A percentile compares a stretch with the other conserved stretches of the same genome.
phyloP scores from a whole-genome alignment of 129 eudicot species.

The Tagetes patula region DNA sequence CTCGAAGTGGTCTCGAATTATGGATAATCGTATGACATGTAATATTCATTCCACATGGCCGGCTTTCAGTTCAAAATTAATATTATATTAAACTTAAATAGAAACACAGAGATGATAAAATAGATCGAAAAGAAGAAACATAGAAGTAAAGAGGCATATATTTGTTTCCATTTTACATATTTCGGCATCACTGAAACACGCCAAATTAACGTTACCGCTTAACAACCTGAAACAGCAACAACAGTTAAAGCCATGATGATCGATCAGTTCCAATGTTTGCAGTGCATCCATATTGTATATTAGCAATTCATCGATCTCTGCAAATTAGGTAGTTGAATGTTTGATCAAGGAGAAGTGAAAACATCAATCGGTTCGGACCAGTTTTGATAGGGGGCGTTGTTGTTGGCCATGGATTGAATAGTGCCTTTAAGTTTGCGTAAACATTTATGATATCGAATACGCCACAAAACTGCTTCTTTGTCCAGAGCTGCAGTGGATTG shows the following conservation, averaged over 20 bases:
- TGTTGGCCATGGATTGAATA: constrained; percentile 15
- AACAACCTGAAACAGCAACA: not conserved
- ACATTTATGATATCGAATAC: constrained; percentile 32
- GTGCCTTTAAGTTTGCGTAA: constrained; percentile 24
- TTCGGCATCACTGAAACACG: not conserved
- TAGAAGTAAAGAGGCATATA: no score
- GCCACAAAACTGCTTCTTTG: constrained; percentile 27
- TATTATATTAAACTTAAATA: no score
- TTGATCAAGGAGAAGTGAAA: constrained; percentile 31
- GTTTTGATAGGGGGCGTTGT: not conserved
- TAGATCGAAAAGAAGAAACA: no score
- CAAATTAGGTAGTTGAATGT: not conserved
- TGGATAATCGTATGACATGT: no score
- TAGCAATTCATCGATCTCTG: not conserved
- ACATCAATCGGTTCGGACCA: constrained; percentile 30
- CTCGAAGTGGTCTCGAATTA: no score
- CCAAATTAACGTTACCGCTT: not conserved
- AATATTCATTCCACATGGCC: no score
- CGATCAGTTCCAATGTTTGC: no score
- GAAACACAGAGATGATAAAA: no score
- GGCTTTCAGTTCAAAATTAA: no score
- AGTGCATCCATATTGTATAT: no score
- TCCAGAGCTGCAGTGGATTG: not conserved
- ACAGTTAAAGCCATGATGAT: not conserved
- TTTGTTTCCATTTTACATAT: no score